phyloP scores from a whole-genome alignment of 108 stramenopile genomes.

The Skeletonema menzelii region DNA sequence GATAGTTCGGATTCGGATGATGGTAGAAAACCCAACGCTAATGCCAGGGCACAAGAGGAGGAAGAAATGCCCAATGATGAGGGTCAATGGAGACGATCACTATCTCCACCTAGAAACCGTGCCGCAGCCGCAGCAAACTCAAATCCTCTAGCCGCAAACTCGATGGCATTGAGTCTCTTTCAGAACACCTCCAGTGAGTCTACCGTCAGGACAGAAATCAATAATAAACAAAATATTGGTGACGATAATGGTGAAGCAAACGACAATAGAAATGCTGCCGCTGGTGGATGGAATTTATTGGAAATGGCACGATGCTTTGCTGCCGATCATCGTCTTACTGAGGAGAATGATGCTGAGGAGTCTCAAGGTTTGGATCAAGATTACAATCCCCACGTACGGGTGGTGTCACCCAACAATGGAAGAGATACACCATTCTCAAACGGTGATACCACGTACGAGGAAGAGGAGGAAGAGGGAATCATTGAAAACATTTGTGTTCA shows the following conservation, averaged over 20 bases:
- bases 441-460: neutral
- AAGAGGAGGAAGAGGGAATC: neutral
- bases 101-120: neutral
- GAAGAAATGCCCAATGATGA: slow-evolving; percentile 36
- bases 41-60: neutral
- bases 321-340: neutral
- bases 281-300: slow-evolving; percentile 22
- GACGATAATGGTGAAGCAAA: neutral
- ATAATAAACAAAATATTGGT: neutral
- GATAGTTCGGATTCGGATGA: slow-evolving; percentile 5
- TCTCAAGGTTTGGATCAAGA: neutral
- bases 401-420: neutral
- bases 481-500: neutral
- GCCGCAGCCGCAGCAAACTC: neutral
- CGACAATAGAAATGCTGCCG: neutral
- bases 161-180: slow-evolving; percentile 7
- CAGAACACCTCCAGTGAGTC: neutral
- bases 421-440: neutral
- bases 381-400: neutral
- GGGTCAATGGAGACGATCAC: slow-evolving; percentile 7
- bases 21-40: neutral
- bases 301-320: slow-evolving; percentile 36
- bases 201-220: neutral
- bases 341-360: neutral
- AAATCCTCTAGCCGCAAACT: neutral